These are phyloP conservation scores for Trichophyton equinum DNA, from an alignment of 2,329 filamentous ascomycete genomes.

Conservation along the genomic window DNA sequence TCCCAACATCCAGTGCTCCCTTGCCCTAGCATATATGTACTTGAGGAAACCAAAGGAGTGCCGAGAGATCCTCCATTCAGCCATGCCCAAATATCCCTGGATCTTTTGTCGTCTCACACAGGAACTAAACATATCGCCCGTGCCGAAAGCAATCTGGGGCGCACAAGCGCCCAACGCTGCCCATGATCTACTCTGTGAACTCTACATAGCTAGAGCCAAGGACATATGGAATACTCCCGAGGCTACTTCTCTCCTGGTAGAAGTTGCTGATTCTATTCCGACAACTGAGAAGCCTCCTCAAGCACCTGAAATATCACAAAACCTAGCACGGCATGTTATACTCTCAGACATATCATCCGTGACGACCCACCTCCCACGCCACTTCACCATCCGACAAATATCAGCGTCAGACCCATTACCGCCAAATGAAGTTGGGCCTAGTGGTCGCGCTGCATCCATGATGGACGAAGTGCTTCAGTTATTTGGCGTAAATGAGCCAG, in stretches of 20 bases:
- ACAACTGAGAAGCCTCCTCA: conserved; percentile 33
- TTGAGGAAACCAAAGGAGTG: conserved; percentile 54
- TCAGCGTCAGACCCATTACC: conserved; percentile 76
- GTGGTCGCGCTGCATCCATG: conserved; percentile 3
- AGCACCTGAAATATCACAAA: conserved; percentile 36
- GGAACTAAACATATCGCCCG: conserved; percentile 60
- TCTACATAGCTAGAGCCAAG: conserved; percentile 65
- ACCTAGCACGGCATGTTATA: conserved; percentile 63
- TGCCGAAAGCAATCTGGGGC: conserved; percentile 75
- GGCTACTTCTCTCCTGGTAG: conserved; percentile 53
- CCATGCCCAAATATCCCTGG: conserved; percentile 70
- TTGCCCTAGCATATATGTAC: conserved; percentile 63
- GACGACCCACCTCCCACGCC: conserved; percentile 55
- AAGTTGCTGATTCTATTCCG: conserved; percentile 49
- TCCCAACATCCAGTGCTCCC: conserved; percentile 61
- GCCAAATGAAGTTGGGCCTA: conserved; percentile 35
- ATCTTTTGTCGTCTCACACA: conserved; percentile 69
- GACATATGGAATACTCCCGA: conserved; percentile 77
- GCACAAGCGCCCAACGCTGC: conserved; percentile 52
- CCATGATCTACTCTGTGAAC: conserved; percentile 56
- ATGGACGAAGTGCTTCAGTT: conserved; percentile 1
- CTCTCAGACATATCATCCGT: conserved; percentile 62
- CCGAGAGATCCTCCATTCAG: conserved; percentile 49
- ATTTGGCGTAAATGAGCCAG: neutral
- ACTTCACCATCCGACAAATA: conserved; percentile 50